Base-by-base conservation (phyloP, 768 basidiomycete species). In the Agaricus subrufescens region DNA sequence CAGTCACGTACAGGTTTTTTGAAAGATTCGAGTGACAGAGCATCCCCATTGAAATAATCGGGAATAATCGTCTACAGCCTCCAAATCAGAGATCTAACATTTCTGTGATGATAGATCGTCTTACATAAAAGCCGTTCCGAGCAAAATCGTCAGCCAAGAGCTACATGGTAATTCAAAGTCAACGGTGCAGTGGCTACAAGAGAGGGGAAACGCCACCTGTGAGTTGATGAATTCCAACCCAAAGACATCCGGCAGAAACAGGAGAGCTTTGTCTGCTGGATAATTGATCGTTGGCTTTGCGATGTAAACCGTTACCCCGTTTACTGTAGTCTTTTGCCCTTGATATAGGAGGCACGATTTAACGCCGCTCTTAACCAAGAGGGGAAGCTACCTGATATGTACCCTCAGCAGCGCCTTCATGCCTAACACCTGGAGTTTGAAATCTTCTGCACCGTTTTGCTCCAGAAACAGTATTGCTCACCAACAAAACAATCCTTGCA, bases 401-500 rank as follows among this genome's bases (percentile, higher is more conserved):
- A 77, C 81, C 80, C 65, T 74, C 61, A 2, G 76, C 67, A 6
- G 66, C 73, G 27, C 81, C 81, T 52, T 81, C 77, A 61, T 82
- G 79, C 58, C 69, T 75, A 58, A 77, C 78, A 38, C 80, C 82
- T 81, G 46, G 10, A 42, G 19, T 8, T 12, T 14, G 2, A 42
- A 42, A 14, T 15, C 19, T 19, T 19, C 19, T 19, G 19, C 19
- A 19, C 19, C 19, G 19, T 19, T 19, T 19, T 19, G 19, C 19
- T 19, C 19, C 19, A 19, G 19, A 19, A 42, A 42, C 19, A 42
- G 19, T 14, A 9, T 42, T 42, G 19, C 19, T 40, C 53, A 81
- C 84, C 83, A 65, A 72, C 72, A 53, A 84, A 56, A 56, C 85
- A 87, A 62, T 85, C 66, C 57, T 74, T 69, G 69, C 83, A 73